These are phyloP conservation scores for Solanum aculeatissimum DNA, from an alignment of 305 asterid genomes.

Conservation along the genomic window DNA sequence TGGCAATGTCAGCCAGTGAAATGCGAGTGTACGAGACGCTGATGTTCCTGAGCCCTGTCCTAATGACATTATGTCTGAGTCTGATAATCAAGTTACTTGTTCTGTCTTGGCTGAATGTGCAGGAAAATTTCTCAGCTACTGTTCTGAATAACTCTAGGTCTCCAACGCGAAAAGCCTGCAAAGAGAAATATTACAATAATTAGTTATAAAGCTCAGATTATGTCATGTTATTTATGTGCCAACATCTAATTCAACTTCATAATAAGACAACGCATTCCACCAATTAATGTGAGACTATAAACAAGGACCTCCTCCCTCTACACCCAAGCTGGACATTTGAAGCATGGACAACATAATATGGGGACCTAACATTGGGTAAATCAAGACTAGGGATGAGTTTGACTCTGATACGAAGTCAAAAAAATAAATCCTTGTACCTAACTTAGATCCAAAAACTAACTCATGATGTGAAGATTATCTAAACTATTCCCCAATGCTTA, in stretches of 20 bases:
- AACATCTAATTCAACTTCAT: background rate
- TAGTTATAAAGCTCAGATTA: background rate
- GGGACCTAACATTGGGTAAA: background rate
- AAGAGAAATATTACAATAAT: background rate
- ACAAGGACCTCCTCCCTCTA: background rate
- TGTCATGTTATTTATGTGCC: background rate
- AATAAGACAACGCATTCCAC: background rate
- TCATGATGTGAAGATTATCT: background rate
- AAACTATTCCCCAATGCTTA: background rate
- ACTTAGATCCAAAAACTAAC: background rate
- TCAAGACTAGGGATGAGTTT: background rate
- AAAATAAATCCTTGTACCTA: background rate
- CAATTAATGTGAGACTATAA: background rate
- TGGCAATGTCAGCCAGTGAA: slow-evolving; percentile 57
- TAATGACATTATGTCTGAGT: slow-evolving; percentile 64
- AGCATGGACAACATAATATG: background rate
- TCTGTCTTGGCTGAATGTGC: slow-evolving; percentile 48
- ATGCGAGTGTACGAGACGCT: slow-evolving; percentile 66
- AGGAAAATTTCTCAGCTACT: slow-evolving; percentile 48
- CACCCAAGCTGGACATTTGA: background rate
- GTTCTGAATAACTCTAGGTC: slow-evolving; percentile 59
- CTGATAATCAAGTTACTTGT: slow-evolving; percentile 62
- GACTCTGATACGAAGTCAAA: background rate
- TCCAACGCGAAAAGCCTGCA: slow-evolving; percentile 73
- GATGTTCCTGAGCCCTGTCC: slow-evolving; percentile 63